Percentiles rank a stretch among this genome's conserved stretches.
Conservation (phyloP, 2,329 filamentous ascomycete species). For the Calonectria honghensis region DNA sequence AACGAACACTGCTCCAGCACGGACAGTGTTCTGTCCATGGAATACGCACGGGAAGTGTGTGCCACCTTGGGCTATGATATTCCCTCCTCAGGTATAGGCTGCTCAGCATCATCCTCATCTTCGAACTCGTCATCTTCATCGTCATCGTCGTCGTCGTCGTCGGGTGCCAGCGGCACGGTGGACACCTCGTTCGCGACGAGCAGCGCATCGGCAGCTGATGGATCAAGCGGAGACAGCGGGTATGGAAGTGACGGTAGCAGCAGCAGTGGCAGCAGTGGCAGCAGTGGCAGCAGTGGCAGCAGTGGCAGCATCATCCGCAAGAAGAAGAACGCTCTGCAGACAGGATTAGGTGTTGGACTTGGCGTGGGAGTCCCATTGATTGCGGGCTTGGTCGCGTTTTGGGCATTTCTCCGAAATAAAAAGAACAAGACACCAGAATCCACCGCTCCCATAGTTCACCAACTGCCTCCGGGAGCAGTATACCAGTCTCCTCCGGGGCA, state of each 20-base stretch:
- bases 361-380: not conserved
- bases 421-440: not conserved
- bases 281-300: not conserved
- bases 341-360: constrained; percentile 3
- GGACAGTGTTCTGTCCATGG: not conserved
- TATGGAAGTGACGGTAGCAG: not conserved
- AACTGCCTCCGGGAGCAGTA: not conserved
- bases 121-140: not conserved
- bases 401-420: constrained; percentile 9
- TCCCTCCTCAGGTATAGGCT: not conserved
- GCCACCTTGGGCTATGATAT: not conserved
- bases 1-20: constrained; percentile 12
- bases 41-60: constrained; percentile 7
- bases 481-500: not conserved
- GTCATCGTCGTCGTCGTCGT: not conserved
- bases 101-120: not conserved
- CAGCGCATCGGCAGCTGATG: not conserved
- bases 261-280: not conserved
- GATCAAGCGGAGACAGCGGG: constrained; percentile 1
- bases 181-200: not conserved
- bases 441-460: not conserved
- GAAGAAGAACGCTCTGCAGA: not conserved
- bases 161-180: not conserved
- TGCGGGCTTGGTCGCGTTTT: not conserved
- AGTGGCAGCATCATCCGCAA: not conserved